Conservation (phyloP, 75 land plant species). For the Cupressus sempervirens region DNA sequence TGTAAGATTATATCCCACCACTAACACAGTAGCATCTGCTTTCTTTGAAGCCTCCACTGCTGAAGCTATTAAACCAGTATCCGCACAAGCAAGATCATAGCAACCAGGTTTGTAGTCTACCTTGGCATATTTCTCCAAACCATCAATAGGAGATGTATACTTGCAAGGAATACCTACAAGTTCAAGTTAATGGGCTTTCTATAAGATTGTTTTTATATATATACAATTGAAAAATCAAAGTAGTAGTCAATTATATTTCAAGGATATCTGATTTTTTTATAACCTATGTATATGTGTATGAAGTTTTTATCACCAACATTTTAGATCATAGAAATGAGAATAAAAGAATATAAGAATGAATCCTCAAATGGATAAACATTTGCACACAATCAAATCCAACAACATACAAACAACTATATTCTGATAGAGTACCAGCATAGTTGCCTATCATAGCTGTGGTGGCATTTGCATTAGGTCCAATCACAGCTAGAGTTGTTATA, state of each 20-base stretch:
- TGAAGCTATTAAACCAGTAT: background rate
- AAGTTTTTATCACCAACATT: background rate
- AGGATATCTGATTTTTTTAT: background rate
- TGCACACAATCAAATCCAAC: no score
- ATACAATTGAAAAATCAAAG: background rate
- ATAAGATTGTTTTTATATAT: background rate
- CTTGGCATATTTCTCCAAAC: background rate
- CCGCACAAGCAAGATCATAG: slow-evolving; percentile 7
- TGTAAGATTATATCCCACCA: slow-evolving; percentile 32
- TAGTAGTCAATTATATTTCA: background rate
- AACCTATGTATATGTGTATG: no score
- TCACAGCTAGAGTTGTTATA: slow-evolving; percentile 20
- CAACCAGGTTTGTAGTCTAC: slow-evolving; percentile 8
- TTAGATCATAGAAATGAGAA: no score
- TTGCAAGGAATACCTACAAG: slow-evolving; percentile 40
- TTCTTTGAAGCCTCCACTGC: slow-evolving; percentile 21
- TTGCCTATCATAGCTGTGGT: slow-evolving; percentile 42
- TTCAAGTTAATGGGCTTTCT: background rate
- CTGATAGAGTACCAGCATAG: slow-evolving; percentile 35
- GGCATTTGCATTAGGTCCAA: slow-evolving; percentile 58
- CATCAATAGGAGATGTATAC: slow-evolving; percentile 26
- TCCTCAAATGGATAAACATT: no score
- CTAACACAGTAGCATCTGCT: slow-evolving; percentile 15
- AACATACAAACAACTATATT: no score
- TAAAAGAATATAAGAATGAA: no score